A percentile compares a stretch with the other conserved stretches of the same genome.
These are phyloP conservation scores for Hericium rajendrae DNA, from an alignment of 768 basidiomycete species.

Conservation along the genomic window DNA sequence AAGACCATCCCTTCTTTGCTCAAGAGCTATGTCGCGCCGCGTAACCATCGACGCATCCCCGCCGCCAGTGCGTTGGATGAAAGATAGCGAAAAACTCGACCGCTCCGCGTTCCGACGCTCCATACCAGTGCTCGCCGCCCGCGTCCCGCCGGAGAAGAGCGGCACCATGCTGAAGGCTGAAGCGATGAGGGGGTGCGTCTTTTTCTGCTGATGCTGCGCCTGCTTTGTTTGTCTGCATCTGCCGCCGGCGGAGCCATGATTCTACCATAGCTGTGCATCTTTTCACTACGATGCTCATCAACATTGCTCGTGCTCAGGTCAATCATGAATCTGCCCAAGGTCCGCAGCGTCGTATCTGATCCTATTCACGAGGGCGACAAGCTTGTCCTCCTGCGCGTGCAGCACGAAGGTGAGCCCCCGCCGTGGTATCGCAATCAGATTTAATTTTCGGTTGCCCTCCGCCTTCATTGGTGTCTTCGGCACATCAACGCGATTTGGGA, in stretches of 20 bases:
- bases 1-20: background rate
- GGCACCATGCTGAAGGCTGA: slow-evolving; percentile 46
- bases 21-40: background rate
- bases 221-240: background rate
- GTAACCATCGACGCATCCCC: slow-evolving; percentile 25
- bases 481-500: no score
- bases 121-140: slow-evolving; percentile 58
- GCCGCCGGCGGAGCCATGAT: background rate
- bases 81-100: slow-evolving; percentile 38
- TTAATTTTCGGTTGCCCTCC: background rate
- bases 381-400: slow-evolving; percentile 58
- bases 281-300: slow-evolving; percentile 10
- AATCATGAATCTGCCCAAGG: slow-evolving; percentile 60
- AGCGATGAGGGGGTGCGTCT: slow-evolving; percentile 48
- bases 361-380: slow-evolving; percentile 39
- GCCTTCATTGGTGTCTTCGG: no score
- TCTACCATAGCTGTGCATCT: background rate
- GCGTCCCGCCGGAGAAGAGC: slow-evolving; percentile 48
- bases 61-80: slow-evolving; percentile 42
- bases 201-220: background rate
- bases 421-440: background rate
- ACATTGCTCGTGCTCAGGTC: slow-evolving; percentile 28
- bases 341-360: slow-evolving; percentile 49
- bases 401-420: slow-evolving; percentile 43
- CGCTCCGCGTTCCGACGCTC: slow-evolving; percentile 53